Evolutionary conservation across 306 rosid genomes (phyloP), one percentile per base, ranked within the genome.

Genomic region (Cucurbita argyrosperma): DNA sequence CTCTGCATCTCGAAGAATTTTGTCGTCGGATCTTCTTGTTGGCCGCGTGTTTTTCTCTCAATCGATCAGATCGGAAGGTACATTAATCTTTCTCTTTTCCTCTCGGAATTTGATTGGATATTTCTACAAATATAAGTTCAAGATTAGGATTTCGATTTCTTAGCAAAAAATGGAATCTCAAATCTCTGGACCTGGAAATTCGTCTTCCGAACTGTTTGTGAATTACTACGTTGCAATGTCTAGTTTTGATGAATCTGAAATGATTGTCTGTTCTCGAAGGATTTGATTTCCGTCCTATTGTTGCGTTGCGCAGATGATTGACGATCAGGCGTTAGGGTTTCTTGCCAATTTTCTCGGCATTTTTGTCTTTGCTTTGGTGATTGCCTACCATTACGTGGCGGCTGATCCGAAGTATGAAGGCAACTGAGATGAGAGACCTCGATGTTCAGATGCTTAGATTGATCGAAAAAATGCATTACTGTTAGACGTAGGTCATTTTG

Each of bases 311-410:
- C 86, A 89, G 97, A 88, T 87, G 96, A 72, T 94, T 75, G 92
- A 94, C 79, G 98, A 94, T 86, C 90, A 89, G 74, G 89, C 83
- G 78, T 80, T 94, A 76, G 97, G 98, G 50, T 94, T 90, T 84
- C 75, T 90, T 78, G 93, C 97, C 94, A 90, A 93, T 85, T 90
- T 93, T 74, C 92, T 93, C 30, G 96, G 97, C 75, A 78, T 89
- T 77, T 90, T 90, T 81, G 84, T 93, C 70, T 93, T 93, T 81
- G 87, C 85, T 7, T 74, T 94, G 83, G 92, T 93, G 76, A 87
- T 94, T 55, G 96, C 95, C 0, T 94, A 90, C 76, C 98, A 94
- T 75, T 94, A 75, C 78, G 98, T 88, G 65, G 72, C 88, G 89
- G 98, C 98, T 49, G 92, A 93, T 74, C 97, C 92, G 4, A 94